Percentiles rank a stretch among this genome's conserved stretches.
Conservation (phyloP, 805 yeast species). For the Pichia eremophila region DNA sequence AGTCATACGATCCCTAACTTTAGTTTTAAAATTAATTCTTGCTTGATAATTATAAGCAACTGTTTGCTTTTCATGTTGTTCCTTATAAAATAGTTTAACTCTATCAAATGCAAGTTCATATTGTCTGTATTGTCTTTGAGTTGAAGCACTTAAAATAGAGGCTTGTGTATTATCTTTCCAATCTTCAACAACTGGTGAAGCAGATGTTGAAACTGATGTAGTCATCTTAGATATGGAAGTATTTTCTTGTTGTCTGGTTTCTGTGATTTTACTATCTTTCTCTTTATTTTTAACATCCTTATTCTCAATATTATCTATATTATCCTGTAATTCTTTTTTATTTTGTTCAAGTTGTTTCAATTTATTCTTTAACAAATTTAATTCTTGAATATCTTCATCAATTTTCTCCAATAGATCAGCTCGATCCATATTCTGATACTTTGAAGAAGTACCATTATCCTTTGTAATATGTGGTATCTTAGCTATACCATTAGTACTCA, state of each 20-base stretch:
- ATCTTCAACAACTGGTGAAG: neutral
- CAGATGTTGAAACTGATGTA: too few species aligned
- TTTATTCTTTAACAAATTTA: constrained; percentile 27
- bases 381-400: constrained; percentile 35
- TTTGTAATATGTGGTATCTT: too few species aligned
- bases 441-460: neutral
- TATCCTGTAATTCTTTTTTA: neutral
- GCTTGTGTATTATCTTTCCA: constrained; percentile 19
- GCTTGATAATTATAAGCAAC: constrained; percentile 68
- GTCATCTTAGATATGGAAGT: neutral
- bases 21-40: constrained; percentile 59
- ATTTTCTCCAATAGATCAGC: constrained; percentile 30
- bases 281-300: constrained; percentile 1
- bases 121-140: constrained; percentile 41
- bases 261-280: constrained; percentile 1
- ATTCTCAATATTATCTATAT: constrained; percentile 6
- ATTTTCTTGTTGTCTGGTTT: constrained; percentile 2
- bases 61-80: constrained; percentile 62
- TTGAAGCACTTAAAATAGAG: constrained; percentile 15
- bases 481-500: too few species aligned
- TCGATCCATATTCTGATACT: constrained; percentile 22
- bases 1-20: constrained; percentile 55
- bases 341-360: constrained; percentile 4
- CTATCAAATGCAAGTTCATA: constrained; percentile 62
- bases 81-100: constrained; percentile 56